Evolutionary conservation across 306 rosid genomes (phyloP), one percentile per base, ranked within the genome.

Genomic region (Delonix regia): DNA sequence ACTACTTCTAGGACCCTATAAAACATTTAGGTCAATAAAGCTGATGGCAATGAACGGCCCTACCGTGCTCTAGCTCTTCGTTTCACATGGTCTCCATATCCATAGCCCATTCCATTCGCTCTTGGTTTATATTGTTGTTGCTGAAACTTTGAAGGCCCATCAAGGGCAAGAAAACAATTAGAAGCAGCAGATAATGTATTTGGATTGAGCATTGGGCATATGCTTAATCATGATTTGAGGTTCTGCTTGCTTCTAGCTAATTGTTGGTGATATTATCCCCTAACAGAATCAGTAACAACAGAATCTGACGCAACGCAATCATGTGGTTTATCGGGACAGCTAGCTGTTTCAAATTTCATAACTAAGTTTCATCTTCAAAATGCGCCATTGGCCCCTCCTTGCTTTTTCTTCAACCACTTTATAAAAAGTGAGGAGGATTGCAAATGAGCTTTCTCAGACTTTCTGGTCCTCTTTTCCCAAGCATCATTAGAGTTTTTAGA

Each of bases 401-500:
- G 34, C 72, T 76, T 82, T 78, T 71, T 44, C 49, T 56, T 36
- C 33, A 21, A 0, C 77, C 59, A 69, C 82, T 82, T 90, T n/a
- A n/a, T 61, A 27, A 69, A 79, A 88, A 84, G 75, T 38, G 25
- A 16, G 74, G 69, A 69, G 83, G 61, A 49, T 77, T 80, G 77
- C 83, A 73, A 80, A 75, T 71, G 82, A 84, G 48, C 83, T 84
- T 84, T 88, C 81, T 71, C 53, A 69, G 13, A 56, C 83, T 77
- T 89, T 78, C 53, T 61, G 65, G 51, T 80, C 57, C 78, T 78
- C 86, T 70, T 85, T 85, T 69, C 42, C 21, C 73, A 61, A 75
- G 82, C 69, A 80, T 81, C 77, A 62, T 81, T 69, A 63, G 39
- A 51, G 49, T 22, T 56, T 30, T 57, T 7, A 55, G 48, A 52